Conservation (phyloP, 2,329 filamentous ascomycete species). For the Paecilomyces variotii region DNA sequence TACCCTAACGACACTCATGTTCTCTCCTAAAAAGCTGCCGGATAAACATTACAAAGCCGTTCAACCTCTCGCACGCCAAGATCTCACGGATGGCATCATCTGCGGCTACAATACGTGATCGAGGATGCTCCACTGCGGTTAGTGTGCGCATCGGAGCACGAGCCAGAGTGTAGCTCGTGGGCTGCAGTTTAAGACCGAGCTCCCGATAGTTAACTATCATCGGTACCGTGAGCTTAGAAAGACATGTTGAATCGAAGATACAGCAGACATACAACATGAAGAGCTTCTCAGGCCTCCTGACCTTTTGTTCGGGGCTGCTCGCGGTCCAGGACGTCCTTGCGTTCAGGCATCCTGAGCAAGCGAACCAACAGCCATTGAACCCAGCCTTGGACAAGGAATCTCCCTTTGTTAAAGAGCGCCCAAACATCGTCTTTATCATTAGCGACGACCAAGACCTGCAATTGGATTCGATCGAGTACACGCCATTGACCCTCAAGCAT, state of each 20-base stretch:
- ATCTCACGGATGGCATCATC: not conserved
- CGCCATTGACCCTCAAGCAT: conserved; percentile 50
- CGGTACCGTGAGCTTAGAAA: not conserved
- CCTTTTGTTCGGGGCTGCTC: not conserved
- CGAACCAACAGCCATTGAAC: not conserved
- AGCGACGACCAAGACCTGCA: conserved; percentile 61
- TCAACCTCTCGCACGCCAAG: not conserved
- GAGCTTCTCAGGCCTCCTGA: not conserved
- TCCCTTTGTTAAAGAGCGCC: conserved; percentile 10
- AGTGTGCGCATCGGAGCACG: not conserved
- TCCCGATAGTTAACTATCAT: not conserved
- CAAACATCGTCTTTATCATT: conserved; percentile 60
- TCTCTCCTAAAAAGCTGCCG: not conserved
- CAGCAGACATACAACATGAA: not conserved
- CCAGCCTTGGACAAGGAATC: not conserved
- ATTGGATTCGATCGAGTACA: conserved; percentile 54
- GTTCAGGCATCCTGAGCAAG: not conserved
- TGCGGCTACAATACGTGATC: not conserved
- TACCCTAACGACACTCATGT: not conserved
- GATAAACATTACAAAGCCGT: not conserved
- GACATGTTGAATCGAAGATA: not conserved
- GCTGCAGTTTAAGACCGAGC: not conserved
- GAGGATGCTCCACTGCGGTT: not conserved
- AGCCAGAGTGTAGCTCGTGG: not conserved
- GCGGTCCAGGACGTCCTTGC: not conserved